Base-by-base conservation (phyloP, 768 basidiomycete genomes). In the Suillus subalutaceus region DNA sequence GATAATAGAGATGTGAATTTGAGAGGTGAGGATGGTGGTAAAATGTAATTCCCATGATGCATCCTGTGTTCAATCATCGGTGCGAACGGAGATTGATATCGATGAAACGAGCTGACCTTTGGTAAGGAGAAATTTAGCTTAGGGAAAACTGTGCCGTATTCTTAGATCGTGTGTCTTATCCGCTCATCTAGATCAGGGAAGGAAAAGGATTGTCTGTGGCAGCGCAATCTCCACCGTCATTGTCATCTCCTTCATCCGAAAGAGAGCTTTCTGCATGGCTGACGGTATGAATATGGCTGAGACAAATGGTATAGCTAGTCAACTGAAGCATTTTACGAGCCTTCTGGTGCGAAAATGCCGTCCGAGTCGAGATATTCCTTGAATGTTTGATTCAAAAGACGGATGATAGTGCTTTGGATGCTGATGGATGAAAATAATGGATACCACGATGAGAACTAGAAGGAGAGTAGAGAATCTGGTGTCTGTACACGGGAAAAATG, bases 141-240 rank as follows among this genome's bases (percentile, higher is more conserved):
- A 1, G 96, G 96, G 74, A 99, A 99, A 35, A 97, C 91, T 10
- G 90, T 90, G 3, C 87, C 91, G 75, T 92, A 95, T 64, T 84
- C 77, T 53, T 79, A 1, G 12, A 12, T 38, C 2, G 12, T 70
- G 3, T 32, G 32, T 32, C 32, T 32, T 32, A 32, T 32, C 32
- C 32, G 2, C 15, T 79, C 78, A 72, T 95, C 94, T n/a, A 97
- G 79, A 56, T 89, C 89, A 0, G 96, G 94, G 73, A 32, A 32
- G 32, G 98, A 96, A 4, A 90, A 80, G 71, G 38, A 38, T 38
- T 38, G 38, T 12, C 38, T 65, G 35, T 35, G 35, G 35, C 6
- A 35, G 35, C 35, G 35, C 35, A 35, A 3, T 77, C 78, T 7
- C 81, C 80, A 8, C 81, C 80, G 37, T 74, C 73, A 13, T 40